phyloP scores from a whole-genome alignment of 495 filamentous ascomycete species.

The Aspergillus bertholletiae region DNA sequence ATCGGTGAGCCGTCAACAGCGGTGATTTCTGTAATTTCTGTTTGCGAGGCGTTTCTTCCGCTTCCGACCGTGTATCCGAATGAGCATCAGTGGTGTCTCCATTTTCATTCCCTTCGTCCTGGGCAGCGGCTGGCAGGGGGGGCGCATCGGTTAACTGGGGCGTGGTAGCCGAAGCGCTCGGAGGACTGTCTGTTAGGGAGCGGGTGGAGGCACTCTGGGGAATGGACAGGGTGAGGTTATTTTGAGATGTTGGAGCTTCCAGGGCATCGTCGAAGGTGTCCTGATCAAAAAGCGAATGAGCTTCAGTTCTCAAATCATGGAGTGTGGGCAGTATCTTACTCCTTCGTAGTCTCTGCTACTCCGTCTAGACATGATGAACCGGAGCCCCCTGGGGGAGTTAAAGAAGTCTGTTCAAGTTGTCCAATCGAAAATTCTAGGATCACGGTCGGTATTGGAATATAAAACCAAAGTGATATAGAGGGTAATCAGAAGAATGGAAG shows the following conservation, averaged over 20 bases:
- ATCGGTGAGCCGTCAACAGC: constrained; percentile 55
- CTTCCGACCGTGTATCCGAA: constrained; percentile 22
- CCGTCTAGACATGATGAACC: constrained; percentile 34
- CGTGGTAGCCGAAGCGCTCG: constrained; percentile 33
- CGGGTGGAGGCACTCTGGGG: constrained; percentile 37
- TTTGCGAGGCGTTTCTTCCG: constrained; percentile 32
- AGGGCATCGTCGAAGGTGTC: constrained; percentile 77
- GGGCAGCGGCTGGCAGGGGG: constrained; percentile 27
- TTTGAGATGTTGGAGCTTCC: constrained; percentile 43
- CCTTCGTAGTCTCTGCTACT: constrained; percentile 49
- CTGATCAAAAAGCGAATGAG: constrained; percentile 34
- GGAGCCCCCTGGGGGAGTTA: constrained; percentile 21
- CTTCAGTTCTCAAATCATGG: not conserved
- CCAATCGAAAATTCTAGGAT: not conserved
- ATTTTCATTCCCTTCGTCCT: constrained; percentile 31
- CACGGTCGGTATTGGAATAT: not conserved
- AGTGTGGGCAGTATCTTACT: constrained; percentile 29
- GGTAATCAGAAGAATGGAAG: constrained; percentile 1
- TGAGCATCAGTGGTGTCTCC: constrained; percentile 22
- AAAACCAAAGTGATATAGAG: not conserved
- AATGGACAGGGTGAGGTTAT: constrained; percentile 31
- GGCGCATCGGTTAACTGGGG: constrained; percentile 36
- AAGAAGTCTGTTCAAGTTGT: constrained; percentile 1
- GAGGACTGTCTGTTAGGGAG: constrained; percentile 48
- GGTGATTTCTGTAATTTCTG: constrained; percentile 47